Percentiles rank a stretch among this genome's conserved stretches.
These are phyloP conservation scores for Heliosperma pusillum DNA, from an alignment of 148 eudicot genomes.

Conservation along the genomic window DNA sequence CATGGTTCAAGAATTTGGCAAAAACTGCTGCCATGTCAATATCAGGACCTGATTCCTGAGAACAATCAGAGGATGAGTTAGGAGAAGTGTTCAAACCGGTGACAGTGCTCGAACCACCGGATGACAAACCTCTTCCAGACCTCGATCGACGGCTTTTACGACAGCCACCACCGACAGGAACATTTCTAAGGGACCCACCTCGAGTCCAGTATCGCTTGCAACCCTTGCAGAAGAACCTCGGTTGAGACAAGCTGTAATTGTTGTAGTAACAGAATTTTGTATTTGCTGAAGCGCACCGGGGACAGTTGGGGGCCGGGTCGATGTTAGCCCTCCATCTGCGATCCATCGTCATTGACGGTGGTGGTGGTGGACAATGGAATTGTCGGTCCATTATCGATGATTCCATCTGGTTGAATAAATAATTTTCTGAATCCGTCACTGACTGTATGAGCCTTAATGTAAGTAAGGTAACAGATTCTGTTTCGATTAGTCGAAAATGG, in stretches of 20 bases:
- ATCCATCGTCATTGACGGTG: conserved; percentile 25
- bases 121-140: conserved; percentile 12
- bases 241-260: conserved; percentile 44
- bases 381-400: background rate
- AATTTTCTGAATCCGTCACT: background rate
- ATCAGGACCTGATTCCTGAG: conserved; percentile 25
- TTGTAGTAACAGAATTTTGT: conserved; percentile 51
- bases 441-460: background rate
- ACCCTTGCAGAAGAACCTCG: conserved; percentile 44
- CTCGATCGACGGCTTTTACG: conserved; percentile 38
- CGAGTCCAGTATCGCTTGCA: conserved; percentile 44
- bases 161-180: conserved; percentile 43
- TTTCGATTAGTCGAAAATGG: background rate
- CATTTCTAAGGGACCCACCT: conserved; percentile 41
- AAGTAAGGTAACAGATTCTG: background rate
- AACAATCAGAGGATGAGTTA: conserved; percentile 18
- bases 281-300: conserved; percentile 39
- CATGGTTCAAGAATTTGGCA: conserved; percentile 56
- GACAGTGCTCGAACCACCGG: background rate
- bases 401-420: conserved; percentile 5
- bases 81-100: conserved; percentile 3
- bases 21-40: conserved; percentile 84
- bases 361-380: conserved; percentile 21
- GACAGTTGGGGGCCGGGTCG: conserved; percentile 34
- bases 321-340: conserved; percentile 32